Conservation (phyloP, 2,329 filamentous ascomycete genomes). For the Fusarium globosum region DNA sequence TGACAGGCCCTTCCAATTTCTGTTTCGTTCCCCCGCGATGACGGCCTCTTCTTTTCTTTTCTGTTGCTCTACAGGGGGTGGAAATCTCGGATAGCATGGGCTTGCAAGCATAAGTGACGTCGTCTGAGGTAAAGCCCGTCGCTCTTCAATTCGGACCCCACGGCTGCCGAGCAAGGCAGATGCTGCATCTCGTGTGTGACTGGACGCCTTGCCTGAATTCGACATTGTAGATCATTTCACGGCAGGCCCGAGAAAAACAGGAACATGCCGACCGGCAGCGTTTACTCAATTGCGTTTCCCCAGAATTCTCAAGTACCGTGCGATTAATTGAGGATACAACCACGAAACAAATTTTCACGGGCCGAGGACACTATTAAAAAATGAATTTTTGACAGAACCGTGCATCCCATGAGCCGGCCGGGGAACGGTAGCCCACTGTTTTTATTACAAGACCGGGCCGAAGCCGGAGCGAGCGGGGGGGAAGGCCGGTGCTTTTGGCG, state of each 20-base stretch:
- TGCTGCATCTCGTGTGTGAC: not conserved
- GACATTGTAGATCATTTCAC: conserved; percentile 8
- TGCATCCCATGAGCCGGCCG: conserved; percentile 18
- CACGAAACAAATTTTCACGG: conserved; percentile 6
- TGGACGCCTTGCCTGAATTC: conserved; percentile 11
- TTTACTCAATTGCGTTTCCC: conserved; percentile 11
- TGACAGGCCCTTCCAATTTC: not conserved
- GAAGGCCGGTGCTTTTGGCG: conserved; percentile 20
- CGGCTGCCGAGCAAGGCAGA: not conserved
- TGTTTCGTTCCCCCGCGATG: conserved; percentile 1
- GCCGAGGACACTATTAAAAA: not conserved
- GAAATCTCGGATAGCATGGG: conserved; percentile 2
- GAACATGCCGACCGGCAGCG: conserved; percentile 13
- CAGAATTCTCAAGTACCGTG: conserved; percentile 33
- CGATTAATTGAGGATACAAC: conserved; percentile 21
- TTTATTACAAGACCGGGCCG: conserved; percentile 28
- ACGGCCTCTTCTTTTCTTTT: not conserved
- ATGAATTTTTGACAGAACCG: not conserved
- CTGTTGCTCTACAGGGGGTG: not conserved
- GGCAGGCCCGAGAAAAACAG: conserved; percentile 1
- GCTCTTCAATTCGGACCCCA: not conserved
- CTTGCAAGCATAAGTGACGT: conserved; percentile 27
- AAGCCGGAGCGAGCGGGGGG: conserved; percentile 37
- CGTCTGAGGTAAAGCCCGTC: conserved; percentile 17
- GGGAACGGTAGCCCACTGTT: conserved; percentile 28